phyloP scores from a whole-genome alignment of 306 rosid species.

The Fagus sylvatica region DNA sequence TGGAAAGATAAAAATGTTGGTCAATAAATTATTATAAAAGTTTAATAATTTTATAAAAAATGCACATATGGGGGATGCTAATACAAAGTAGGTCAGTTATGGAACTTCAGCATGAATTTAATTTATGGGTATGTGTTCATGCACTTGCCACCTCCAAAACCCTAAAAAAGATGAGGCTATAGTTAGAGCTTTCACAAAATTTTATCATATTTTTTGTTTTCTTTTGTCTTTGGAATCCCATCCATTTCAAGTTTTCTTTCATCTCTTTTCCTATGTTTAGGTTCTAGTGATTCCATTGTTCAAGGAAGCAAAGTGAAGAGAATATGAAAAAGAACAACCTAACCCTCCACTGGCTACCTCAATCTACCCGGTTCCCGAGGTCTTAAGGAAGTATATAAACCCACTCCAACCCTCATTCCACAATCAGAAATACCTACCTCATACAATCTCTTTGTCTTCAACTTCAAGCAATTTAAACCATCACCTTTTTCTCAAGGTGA shows the following conservation, averaged over 20 bases:
- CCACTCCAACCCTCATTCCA: conserved; percentile 32
- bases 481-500: conserved; percentile 1
- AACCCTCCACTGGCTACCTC: conserved; percentile 22
- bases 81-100: background rate
- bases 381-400: conserved; percentile 66
- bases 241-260: conserved; percentile 31
- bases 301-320: conserved; percentile 41
- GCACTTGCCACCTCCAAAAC: conserved; percentile 15
- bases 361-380: conserved; percentile 56
- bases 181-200: background rate
- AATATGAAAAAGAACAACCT: conserved; percentile 29
- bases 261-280: conserved; percentile 28
- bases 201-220: background rate
- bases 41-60: too few species aligned
- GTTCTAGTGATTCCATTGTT: conserved; percentile 43
- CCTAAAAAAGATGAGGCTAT: conserved; percentile 13
- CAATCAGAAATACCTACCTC: conserved; percentile 28
- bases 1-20: too few species aligned
- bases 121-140: background rate
- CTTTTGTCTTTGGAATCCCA: conserved; percentile 26
- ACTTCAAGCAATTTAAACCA: background rate
- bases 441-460: conserved; percentile 5
- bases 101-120: background rate
- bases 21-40: too few species aligned
- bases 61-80: too few species aligned